Evolutionary conservation across 1,284 basidiomycete genomes (phyloP).

Genomic region (Ganoderma resinaceum): DNA sequence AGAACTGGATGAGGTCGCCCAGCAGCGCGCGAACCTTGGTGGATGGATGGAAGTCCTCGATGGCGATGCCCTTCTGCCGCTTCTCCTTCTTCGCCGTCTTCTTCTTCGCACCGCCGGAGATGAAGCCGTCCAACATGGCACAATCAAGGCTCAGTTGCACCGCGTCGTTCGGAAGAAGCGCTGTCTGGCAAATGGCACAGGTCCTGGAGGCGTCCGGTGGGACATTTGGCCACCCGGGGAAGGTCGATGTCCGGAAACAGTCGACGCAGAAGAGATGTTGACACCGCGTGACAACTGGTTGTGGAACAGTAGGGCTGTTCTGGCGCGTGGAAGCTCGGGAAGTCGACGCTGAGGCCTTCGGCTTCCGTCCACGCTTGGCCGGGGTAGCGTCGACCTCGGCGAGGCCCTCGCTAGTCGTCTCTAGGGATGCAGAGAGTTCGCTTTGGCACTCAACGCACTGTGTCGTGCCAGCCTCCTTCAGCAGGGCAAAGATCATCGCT

Average conservation of each 20-base stretch:
- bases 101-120: constrained; percentile 55
- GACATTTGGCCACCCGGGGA: constrained; percentile 81
- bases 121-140: constrained; percentile 45
- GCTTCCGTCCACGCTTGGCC: constrained; percentile 69
- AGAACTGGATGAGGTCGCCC: constrained; percentile 78
- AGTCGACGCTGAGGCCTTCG: constrained; percentile 49
- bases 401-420: constrained; percentile 55
- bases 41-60: constrained; percentile 76
- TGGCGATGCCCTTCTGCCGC: constrained; percentile 59
- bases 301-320: constrained; percentile 65
- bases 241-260: constrained; percentile 83
- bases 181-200: constrained; percentile 80
- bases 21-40: constrained; percentile 88
- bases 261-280: constrained; percentile 89
- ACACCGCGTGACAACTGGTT: constrained; percentile 86
- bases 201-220: constrained; percentile 60
- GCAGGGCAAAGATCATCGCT: constrained; percentile 78
- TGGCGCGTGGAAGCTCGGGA: constrained; percentile 76
- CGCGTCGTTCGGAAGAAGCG: constrained; percentile 70
- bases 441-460: constrained; percentile 88
- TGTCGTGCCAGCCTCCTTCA: constrained; percentile 87
- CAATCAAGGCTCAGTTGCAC: constrained; percentile 75
- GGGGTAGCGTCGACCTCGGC: constrained; percentile 57
- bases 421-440: constrained; percentile 70
- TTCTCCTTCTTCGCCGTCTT: constrained; percentile 75